Conservation (phyloP, 768 basidiomycete species). For the Kwoniella bestiolae region DNA sequence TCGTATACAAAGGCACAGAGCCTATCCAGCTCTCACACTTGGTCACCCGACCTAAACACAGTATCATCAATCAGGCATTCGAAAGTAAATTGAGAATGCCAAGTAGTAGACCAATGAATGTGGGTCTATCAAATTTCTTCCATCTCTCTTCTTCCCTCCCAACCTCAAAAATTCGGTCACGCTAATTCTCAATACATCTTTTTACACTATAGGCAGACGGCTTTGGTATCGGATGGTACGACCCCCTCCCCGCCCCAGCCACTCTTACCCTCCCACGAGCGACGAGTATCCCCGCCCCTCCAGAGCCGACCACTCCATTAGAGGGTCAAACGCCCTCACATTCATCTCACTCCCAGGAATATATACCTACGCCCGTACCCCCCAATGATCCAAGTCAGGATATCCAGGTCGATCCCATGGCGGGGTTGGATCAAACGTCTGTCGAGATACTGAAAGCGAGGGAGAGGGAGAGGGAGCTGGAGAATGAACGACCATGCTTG, state of each 20-base stretch:
- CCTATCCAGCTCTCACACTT: constrained; percentile 91
- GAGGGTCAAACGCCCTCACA: background rate
- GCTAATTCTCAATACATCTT: background rate
- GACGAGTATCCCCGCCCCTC: constrained; percentile 18
- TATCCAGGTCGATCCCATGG: constrained; percentile 7
- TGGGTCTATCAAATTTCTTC: constrained; percentile 15
- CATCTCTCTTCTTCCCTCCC: background rate
- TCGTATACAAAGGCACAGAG: constrained; percentile 93
- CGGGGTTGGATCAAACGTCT: constrained; percentile 14
- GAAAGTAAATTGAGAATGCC: constrained; percentile 78
- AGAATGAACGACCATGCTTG: constrained; percentile 71
- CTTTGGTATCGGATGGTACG: constrained; percentile 99
- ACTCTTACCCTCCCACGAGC: constrained; percentile 17
- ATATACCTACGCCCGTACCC: background rate
- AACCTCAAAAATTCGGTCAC: too few relatives aligned
- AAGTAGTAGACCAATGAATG: constrained; percentile 48
- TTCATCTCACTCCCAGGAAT: constrained; percentile 9
- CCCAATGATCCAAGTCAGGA: constrained; percentile 16
- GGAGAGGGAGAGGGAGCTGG: constrained; percentile 42
- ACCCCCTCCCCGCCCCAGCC: constrained; percentile 62
- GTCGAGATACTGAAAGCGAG: constrained; percentile 31
- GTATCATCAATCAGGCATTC: constrained; percentile 96
- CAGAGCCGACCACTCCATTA: constrained; percentile 5
- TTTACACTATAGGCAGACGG: constrained; percentile 65
- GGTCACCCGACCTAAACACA: constrained; percentile 91